Evolutionary conservation across 441 rosid genomes (phyloP), one percentile per base, ranked within the genome.

Genomic region (Brassica balearica): DNA sequence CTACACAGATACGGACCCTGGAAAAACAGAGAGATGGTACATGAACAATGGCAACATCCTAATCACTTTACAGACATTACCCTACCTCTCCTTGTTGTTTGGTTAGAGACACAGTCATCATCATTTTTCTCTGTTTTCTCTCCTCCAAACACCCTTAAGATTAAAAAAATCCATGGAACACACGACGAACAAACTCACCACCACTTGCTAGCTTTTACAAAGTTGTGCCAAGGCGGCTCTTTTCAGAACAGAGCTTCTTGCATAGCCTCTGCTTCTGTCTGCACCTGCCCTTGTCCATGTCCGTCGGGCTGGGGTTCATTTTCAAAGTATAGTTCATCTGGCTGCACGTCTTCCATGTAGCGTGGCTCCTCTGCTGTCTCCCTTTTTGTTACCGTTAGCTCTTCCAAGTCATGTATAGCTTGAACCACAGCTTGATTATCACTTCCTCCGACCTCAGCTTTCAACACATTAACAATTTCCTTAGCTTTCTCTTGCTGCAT

Each of bases 401-500:
- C 91, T 88, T 94, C 97, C 63, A 94, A 76, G 64, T 84, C 89
- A 58, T 85, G 86, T 70, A 93, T 81, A 4, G 95, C 94, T 83
- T 11, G 83, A 85, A 64, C 76, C 60, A 83, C 65, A 1, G 14
- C 80, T 71, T 84, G 77, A 29, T 80, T 83, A 73, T 80, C 92
- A 55, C 65, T 74, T 20, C 67, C 77, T 34, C 71, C 81, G 19
- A 89, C 65, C 68, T 85, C 91, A 1, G 90, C 87, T 86, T 82
- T 94, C 70, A 94, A 82, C 29, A 83, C 83, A n/a, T 63, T 82
- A 2, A 88, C 85, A 4, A 88, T 88, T 41, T 84, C 85, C 86
- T 84, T 88, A 77, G 92, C 85, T 78, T 74, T 92, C 22, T 85
- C 80, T 91, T 92, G 97, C 98, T 94, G 89, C 84, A 76, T 68